Percentiles rank a stretch among this genome's conserved stretches.
Evolutionary conservation across 2,329 filamentous ascomycete species (phyloP).

Genomic region (Bipolaris bicolor): DNA sequence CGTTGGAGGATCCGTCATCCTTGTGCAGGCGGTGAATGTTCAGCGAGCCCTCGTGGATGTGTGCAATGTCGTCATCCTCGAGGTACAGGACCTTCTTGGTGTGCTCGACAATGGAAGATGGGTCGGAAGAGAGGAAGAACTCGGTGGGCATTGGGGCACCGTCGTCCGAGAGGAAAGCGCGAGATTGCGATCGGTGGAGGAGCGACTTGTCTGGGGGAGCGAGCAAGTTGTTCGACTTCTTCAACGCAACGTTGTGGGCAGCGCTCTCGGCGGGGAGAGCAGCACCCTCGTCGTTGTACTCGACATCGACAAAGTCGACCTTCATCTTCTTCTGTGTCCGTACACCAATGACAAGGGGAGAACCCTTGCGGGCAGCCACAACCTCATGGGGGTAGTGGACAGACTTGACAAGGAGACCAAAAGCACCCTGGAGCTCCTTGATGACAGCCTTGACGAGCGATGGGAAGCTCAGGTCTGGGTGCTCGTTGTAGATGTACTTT

Average conservation of each 20-base stretch:
- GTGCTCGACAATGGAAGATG: slow-evolving; percentile 97
- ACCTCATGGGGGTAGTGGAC: slow-evolving; percentile 98
- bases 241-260: slow-evolving; percentile 94
- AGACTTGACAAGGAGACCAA: slow-evolving; percentile 96
- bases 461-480: slow-evolving; percentile 94
- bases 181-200: slow-evolving; percentile 96
- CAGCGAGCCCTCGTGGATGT: slow-evolving; percentile 97
- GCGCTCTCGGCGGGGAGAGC: slow-evolving; percentile 88
- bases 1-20: slow-evolving; percentile 94
- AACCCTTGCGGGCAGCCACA: slow-evolving; percentile 97
- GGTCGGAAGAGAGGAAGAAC: slow-evolving; percentile 99
- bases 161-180: slow-evolving; percentile 98
- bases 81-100: slow-evolving; percentile 99
- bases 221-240: slow-evolving; percentile 73
- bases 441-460: slow-evolving; percentile 97
- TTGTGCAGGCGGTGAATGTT: slow-evolving; percentile 99
- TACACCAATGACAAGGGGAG: slow-evolving; percentile 94
- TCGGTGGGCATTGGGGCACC: slow-evolving; percentile 97
- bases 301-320: slow-evolving; percentile 99
- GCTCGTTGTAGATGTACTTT: slow-evolving; percentile 96
- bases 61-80: slow-evolving; percentile 98
- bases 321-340: slow-evolving; percentile 99
- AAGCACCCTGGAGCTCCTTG: slow-evolving; percentile 96
- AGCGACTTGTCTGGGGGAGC: slow-evolving; percentile 96
- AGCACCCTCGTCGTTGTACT: slow-evolving; percentile 83